Base-by-base conservation (phyloP, 208 protist genomes). In the Crithidia fasciculata region DNA sequence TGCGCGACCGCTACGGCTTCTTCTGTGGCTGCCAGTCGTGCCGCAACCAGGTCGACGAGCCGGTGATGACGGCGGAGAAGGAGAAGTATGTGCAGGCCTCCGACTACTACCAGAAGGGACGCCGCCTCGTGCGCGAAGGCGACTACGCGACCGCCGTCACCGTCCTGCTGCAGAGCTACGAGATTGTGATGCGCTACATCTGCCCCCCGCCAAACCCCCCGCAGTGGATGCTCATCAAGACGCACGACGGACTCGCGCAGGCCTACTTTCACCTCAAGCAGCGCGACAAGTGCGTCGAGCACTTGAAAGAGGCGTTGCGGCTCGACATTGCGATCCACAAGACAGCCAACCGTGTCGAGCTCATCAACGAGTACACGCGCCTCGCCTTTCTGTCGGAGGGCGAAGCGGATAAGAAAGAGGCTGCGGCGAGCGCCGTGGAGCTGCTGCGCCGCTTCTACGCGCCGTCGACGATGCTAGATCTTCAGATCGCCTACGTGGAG, bases 61-160 rank as follows among this genome's bases (percentile, higher is more conserved):
- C 78, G 2, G 87, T 97, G 16, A 67, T 53, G 16, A 55, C 71
- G 39, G 74, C 83, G 40, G 86, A 91, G 43, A 91, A 95, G 80
- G 84, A 82, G 12, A 79, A 91, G 57, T 95, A 95, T 72, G 80
- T 97, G 56, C 80, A 94, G 75, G 87, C 90, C 8, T 73, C 89
- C 15, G 90, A 95, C 75, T 94, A 94, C 74, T 97, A 97, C 69
- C 93, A 97, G 69, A 97, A 97, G 62, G 93, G 93, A 3, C 84
- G 85, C 54, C 87, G 88, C 10, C 66, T 97, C 36, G 84, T 95
- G 15, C 88, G 90, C 40, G 89, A 97, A 69, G 82, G 89, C 12
- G 69, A 94, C 52, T 88, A 88, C 63, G 76, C 80, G 37, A 85
- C 87, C 12, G 93, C 89, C 4, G 87, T 95, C 47, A 91, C 82